Conservation (phyloP, 352 stramenopile species). For the Phytophthora brassicae region DNA sequence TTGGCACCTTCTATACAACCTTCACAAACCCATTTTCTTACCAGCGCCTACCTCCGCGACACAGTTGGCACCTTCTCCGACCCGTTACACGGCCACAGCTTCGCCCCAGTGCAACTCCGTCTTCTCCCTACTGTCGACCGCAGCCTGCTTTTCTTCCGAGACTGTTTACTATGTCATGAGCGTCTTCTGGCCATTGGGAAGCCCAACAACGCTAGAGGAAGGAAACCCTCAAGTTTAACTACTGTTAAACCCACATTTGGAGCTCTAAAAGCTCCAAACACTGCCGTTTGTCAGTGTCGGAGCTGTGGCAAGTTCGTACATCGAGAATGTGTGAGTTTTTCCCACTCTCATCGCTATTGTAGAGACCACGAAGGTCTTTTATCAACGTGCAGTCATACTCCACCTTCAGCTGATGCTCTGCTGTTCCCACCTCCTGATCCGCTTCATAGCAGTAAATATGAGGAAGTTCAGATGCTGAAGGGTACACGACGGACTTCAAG, state of each 20-base stretch:
- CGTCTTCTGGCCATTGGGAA: constrained; percentile 42
- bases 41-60: constrained; percentile 47
- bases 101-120: constrained; percentile 33
- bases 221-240: not conserved
- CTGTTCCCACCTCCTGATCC: constrained; percentile 21
- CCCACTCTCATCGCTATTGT: constrained; percentile 52
- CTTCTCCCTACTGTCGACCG: constrained; percentile 49
- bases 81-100: constrained; percentile 64
- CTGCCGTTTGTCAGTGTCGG: constrained; percentile 53
- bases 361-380: constrained; percentile 37
- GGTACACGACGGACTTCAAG: not conserved
- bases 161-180: constrained; percentile 57
- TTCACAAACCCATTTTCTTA: not conserved
- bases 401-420: constrained; percentile 8
- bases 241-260: not conserved
- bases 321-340: constrained; percentile 53
- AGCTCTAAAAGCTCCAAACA: not conserved
- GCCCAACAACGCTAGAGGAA: constrained; percentile 2
- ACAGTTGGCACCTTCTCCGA: constrained; percentile 42
- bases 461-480: constrained; percentile 13
- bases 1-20: constrained; percentile 36
- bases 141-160: constrained; percentile 63
- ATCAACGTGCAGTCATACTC: constrained; percentile 33
- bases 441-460: not conserved
- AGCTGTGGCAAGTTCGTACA: constrained; percentile 56